Percentiles rank a stretch among this genome's conserved stretches.
These are phyloP conservation scores for Bacterosira constricta DNA, from an alignment of 108 stramenopile genomes.

Conservation along the genomic window DNA sequence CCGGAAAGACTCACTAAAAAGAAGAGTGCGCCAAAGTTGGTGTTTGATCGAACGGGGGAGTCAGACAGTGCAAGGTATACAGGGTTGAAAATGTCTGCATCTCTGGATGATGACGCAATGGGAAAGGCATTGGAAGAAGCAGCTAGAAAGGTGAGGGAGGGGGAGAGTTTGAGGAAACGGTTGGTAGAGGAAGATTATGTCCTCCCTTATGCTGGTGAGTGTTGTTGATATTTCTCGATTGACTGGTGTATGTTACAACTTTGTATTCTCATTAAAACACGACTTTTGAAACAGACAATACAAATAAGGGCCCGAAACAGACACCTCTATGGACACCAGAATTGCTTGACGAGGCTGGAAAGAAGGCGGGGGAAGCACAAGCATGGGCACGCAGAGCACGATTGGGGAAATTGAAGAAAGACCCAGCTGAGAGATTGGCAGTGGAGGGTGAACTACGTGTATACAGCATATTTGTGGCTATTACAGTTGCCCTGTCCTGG, in stretches of 20 bases:
- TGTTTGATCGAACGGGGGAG: constrained; percentile 77
- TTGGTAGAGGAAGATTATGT: constrained; percentile 73
- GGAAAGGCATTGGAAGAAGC: constrained; percentile 67
- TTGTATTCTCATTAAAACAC: background rate
- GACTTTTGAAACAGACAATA: constrained; percentile 50
- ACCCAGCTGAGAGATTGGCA: constrained; percentile 64
- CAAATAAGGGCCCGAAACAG: constrained; percentile 69
- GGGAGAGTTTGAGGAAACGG: constrained; percentile 55
- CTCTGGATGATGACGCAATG: constrained; percentile 71
- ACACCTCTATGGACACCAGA: constrained; percentile 84
- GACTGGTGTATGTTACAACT: too few species aligned
- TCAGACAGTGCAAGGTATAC: constrained; percentile 73
- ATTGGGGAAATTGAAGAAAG: constrained; percentile 69
- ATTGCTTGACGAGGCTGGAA: constrained; percentile 73
- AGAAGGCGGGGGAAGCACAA: constrained; percentile 58
- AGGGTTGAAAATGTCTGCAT: constrained; percentile 76
- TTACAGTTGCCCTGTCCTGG: constrained; percentile 64
- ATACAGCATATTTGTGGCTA: constrained; percentile 55
- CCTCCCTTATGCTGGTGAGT: constrained; percentile 67
- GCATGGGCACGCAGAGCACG: constrained; percentile 75
- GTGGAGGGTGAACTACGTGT: constrained; percentile 49
- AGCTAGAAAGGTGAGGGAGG: constrained; percentile 56
- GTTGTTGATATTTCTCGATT: background rate
- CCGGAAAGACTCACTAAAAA: constrained; percentile 37
- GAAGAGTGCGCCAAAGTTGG: constrained; percentile 59